Conservation (phyloP, 2,329 filamentous ascomycete genomes). For the Phoma sp. region DNA sequence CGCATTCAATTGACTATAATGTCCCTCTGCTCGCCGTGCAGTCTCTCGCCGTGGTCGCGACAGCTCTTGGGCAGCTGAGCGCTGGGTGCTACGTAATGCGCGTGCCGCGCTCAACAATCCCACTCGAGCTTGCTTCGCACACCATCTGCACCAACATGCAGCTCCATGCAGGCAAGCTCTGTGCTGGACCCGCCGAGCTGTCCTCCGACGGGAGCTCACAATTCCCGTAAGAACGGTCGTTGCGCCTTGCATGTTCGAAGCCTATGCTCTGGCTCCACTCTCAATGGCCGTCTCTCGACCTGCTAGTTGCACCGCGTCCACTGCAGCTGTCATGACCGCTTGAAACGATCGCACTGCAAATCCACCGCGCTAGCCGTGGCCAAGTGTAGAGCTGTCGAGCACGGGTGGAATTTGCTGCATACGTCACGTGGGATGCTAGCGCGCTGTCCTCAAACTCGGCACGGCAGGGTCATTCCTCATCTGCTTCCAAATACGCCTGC, state of each 20-base stretch:
- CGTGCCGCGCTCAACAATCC: slow-evolving; percentile 13
- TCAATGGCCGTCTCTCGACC: too few relatives aligned
- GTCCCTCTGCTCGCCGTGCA: too few relatives aligned
- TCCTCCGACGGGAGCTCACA: too few relatives aligned
- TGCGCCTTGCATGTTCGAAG: too few relatives aligned
- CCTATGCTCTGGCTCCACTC: too few relatives aligned
- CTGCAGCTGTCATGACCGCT: background rate
- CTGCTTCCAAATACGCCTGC: slow-evolving; percentile 27
- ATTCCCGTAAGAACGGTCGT: too few relatives aligned
- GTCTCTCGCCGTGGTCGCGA: too few relatives aligned
- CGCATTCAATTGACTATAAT: too few relatives aligned
- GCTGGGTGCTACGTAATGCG: slow-evolving; percentile 11
- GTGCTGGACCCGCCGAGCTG: slow-evolving; percentile 1
- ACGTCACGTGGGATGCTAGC: slow-evolving; percentile 25
- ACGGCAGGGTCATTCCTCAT: slow-evolving; percentile 6
- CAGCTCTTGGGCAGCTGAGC: background rate
- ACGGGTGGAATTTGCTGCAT: background rate
- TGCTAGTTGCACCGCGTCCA: too few relatives aligned
- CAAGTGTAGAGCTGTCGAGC: background rate
- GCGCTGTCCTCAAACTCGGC: slow-evolving; percentile 23
- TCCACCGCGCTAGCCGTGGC: background rate
- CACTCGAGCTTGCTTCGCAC: slow-evolving; percentile 3
- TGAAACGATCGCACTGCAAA: background rate
- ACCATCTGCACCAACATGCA: slow-evolving; percentile 5
- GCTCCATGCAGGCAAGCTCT: background rate